phyloP scores from a whole-genome alignment of 345 rosid genomes.

The Citrus mangshanensis region DNA sequence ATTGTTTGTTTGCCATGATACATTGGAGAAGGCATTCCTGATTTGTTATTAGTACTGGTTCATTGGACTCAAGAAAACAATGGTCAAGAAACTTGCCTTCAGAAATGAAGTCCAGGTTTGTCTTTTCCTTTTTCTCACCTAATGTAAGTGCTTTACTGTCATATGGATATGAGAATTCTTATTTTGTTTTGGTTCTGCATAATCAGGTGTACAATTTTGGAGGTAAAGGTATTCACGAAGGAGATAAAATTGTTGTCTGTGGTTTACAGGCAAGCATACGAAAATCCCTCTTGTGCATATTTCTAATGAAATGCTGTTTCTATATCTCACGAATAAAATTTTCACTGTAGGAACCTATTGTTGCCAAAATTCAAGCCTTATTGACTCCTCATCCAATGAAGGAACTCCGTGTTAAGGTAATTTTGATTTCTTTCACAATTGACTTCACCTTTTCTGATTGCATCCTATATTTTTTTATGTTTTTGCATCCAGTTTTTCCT shows the following conservation, averaged over 20 bases:
- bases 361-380: constrained; percentile 69
- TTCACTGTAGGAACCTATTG: constrained; percentile 76
- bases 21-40: constrained; percentile 94
- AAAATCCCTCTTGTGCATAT: neutral
- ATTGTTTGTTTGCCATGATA: constrained; percentile 22
- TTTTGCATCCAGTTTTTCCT: too few relatives aligned
- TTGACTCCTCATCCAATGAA: constrained; percentile 98
- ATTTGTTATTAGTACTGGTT: constrained; percentile 68
- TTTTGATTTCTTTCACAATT: too few relatives aligned
- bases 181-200: constrained; percentile 21
- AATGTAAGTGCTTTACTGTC: too few relatives aligned
- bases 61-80: constrained; percentile 93
- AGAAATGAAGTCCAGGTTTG: constrained; percentile 74
- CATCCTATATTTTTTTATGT: too few relatives aligned
- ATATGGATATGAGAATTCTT: constrained; percentile 15
- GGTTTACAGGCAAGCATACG: constrained; percentile 73
- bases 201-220: constrained; percentile 89
- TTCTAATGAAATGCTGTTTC: neutral
- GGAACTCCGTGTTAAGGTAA: constrained; percentile 90
- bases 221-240: constrained; percentile 88
- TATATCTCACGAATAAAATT: constrained; percentile 11
- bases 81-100: constrained; percentile 85
- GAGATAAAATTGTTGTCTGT: constrained; percentile 90
- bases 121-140: neutral
- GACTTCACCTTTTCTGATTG: too few relatives aligned